phyloP scores from a whole-genome alignment of 441 rosid species.

The Mallotus japonicus region DNA sequence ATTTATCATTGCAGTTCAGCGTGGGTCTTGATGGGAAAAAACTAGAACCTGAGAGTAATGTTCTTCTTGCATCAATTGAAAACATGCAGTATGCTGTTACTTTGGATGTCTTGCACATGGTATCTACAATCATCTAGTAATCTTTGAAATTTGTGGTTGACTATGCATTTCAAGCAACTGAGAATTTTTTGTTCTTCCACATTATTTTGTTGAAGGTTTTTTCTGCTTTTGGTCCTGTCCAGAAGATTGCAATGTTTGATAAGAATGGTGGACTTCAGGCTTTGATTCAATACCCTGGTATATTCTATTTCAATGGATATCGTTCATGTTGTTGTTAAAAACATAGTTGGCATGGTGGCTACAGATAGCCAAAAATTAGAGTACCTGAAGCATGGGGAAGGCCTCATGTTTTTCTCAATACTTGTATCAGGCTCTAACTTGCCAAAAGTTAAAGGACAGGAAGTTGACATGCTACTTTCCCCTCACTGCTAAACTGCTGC shows the following conservation, averaged over 20 bases:
- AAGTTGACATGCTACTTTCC: neutral
- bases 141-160: neutral
- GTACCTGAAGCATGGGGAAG: neutral
- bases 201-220: constrained; percentile 57
- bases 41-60: constrained; percentile 96
- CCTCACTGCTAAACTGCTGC: neutral
- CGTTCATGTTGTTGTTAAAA: neutral
- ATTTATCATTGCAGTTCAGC: constrained; percentile 45
- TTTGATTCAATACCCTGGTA: constrained; percentile 90
- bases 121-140: constrained; percentile 29
- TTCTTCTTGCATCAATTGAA: constrained; percentile 98
- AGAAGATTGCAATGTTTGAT: constrained; percentile 99
- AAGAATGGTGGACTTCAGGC: constrained; percentile 97
- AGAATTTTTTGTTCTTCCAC: constrained; percentile 1
- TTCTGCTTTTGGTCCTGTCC: constrained; percentile 88
- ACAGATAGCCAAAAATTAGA: neutral
- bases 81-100: constrained; percentile 99
- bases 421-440: neutral
- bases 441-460: neutral
- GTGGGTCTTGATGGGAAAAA: constrained; percentile 92
- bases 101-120: constrained; percentile 92
- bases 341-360: neutral
- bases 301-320: neutral
- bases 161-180: neutral
- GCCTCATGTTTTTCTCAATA: neutral